Conservation (phyloP, 306 rosid genomes). For the Alnus rubra region DNA sequence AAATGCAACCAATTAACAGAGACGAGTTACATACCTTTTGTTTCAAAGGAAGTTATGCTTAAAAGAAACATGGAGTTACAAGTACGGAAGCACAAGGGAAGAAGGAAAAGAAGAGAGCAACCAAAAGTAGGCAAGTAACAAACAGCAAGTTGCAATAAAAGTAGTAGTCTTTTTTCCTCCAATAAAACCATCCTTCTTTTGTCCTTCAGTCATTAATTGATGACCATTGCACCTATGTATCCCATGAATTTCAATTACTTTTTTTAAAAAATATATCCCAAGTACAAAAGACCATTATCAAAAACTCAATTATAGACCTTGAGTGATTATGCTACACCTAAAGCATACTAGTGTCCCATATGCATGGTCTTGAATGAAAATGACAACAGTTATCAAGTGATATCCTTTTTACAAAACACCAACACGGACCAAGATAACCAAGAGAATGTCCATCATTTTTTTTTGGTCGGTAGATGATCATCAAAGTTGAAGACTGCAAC, state of each 20-base stretch:
- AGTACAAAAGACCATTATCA: too few species aligned
- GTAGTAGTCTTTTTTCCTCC: not conserved
- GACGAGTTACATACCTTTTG: constrained; percentile 16
- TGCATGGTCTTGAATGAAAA: not conserved
- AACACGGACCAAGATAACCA: not conserved
- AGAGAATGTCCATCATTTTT: not conserved
- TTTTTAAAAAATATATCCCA: too few species aligned
- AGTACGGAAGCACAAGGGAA: not conserved
- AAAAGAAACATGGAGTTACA: not conserved
- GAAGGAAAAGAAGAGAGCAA: not conserved
- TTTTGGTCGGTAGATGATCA: not conserved
- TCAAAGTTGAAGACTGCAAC: not conserved
- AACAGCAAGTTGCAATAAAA: not conserved
- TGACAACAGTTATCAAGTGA: not conserved
- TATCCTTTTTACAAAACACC: not conserved
- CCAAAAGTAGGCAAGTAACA: not conserved
- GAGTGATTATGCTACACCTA: not conserved
- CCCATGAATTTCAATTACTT: too few species aligned
- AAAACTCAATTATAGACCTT: not conserved
- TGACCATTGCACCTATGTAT: not conserved
- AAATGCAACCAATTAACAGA: constrained; percentile 27
- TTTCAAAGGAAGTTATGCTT: not conserved
- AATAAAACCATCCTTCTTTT: not conserved
- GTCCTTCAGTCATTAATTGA: not conserved
- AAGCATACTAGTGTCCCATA: not conserved